Base-by-base conservation (phyloP, 306 rosid species). In the Lithocarpus polystachyus region DNA sequence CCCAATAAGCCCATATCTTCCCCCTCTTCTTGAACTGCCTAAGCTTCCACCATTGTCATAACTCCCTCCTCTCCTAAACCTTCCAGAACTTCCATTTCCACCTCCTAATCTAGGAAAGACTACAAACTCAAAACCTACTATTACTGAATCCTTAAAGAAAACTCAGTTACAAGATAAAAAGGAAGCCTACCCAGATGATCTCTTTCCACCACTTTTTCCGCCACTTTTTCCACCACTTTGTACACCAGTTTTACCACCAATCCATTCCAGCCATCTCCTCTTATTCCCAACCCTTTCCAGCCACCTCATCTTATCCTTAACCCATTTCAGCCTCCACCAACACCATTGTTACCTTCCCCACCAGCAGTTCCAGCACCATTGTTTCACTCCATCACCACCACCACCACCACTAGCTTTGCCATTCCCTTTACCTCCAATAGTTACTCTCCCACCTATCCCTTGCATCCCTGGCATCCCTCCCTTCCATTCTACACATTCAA, bases 291-390 rank as follows among this genome's bases (percentile, higher is more conserved):
- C 71, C 92, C 89, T 0, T 80, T 77, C 12, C 89, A 87, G 72
- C 92, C 95, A n/a, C 91, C 93, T 12, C 90, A 94, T 1, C 1
- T 81, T 0, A 23, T 90, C 9, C 92, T 92, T 0, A 87, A 81
- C 8, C 90, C 92, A 12, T 75, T 79, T 68, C 91, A 73, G 59
- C 89, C 96, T 1, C 85, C 91, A n/a, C 57, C 84, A 68, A 51
- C 78, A 8, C 75, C 90, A 56, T 17, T 56, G 24, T n/a, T 56
- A 76, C 52, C 71, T 40, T 10, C 74, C 33, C 97, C 96, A 53
- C 90, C 89, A 18, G 51, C 97, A 18, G 85, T 88, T 54, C 74
- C 93, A 0, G 93, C 94, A 9, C 82, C 85, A 59, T 28, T 78
- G 26, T 11, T 87, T 86, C 0, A 79, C 86, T 75, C 90, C 94